These are phyloP conservation scores for Leccinum sublutescens DNA, from an alignment of 768 basidiomycete genomes.

Conservation along the genomic window DNA sequence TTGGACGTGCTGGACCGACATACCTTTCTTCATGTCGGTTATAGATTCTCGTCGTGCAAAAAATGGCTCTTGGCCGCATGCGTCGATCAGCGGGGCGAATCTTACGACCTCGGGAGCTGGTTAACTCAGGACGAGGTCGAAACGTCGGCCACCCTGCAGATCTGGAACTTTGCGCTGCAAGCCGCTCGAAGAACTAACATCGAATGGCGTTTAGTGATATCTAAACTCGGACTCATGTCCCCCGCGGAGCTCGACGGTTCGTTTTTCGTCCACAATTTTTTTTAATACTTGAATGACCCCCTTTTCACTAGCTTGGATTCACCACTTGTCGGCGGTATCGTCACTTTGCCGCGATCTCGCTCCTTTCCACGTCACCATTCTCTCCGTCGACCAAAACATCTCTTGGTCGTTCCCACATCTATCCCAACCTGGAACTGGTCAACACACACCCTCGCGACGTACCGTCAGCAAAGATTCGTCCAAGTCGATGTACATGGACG, in stretches of 20 bases:
- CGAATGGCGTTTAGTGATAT: conserved; percentile 78
- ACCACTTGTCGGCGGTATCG: conserved; percentile 44
- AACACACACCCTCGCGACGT: conserved; percentile 29
- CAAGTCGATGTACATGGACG: conserved; percentile 34
- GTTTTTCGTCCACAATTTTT: conserved; percentile 18
- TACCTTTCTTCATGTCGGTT: conserved; percentile 75
- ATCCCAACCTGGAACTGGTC: conserved; percentile 24
- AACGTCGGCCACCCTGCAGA: conserved; percentile 49
- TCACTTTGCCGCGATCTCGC: conserved; percentile 41
- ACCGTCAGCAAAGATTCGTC: conserved; percentile 30
- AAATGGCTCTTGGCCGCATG: conserved; percentile 79
- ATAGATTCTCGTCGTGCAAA: conserved; percentile 59
- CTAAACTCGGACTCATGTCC: conserved; percentile 63
- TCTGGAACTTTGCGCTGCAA: conserved; percentile 69
- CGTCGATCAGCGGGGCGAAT: conserved; percentile 77
- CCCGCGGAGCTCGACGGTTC: conserved; percentile 64
- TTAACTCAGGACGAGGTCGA: conserved; percentile 49
- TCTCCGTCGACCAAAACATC: conserved; percentile 57
- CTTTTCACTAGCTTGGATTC: conserved; percentile 59
- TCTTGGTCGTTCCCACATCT: conserved; percentile 56
- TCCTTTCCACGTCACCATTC: conserved; percentile 57
- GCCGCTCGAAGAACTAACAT: conserved; percentile 65
- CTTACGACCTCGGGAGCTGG: conserved; percentile 68
- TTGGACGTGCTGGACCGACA: conserved; percentile 55
- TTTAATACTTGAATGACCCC: neutral